Conservation (phyloP, 345 rosid species). For the Clausena lansium region DNA sequence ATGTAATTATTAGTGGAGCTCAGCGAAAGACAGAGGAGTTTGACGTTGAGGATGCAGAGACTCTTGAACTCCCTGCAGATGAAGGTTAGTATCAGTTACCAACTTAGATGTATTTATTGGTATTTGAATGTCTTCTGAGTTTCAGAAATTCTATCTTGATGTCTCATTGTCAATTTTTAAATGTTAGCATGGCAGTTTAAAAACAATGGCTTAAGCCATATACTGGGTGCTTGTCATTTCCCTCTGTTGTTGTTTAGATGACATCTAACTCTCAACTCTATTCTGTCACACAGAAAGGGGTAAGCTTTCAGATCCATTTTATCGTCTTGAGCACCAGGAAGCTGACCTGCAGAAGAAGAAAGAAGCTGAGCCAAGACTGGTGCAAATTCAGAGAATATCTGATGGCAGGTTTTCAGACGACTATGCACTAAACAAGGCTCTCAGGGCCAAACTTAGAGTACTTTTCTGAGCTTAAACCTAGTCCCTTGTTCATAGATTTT, state of each 20-base stretch:
- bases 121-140: neutral
- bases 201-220: neutral
- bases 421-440: conserved; percentile 75
- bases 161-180: neutral
- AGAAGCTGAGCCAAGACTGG: conserved; percentile 88
- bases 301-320: conserved; percentile 93
- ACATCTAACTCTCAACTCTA: conserved; percentile 4
- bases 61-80: conserved; percentile 88
- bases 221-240: neutral
- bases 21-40: conserved; percentile 78
- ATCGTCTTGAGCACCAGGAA: conserved; percentile 91
- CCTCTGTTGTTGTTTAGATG: neutral
- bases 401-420: conserved; percentile 86
- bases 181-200: neutral
- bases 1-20: conserved; percentile 88
- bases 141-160: neutral
- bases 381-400: conserved; percentile 77
- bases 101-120: neutral
- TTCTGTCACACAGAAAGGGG: conserved; percentile 61
- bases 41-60: conserved; percentile 93
- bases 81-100: conserved; percentile 54
- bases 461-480: neutral
- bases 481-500: neutral
- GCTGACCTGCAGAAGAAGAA: conserved; percentile 92
- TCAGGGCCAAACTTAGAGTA: conserved; percentile 80